A percentile compares a stretch with the other conserved stretches of the same genome.
phyloP scores from a whole-genome alignment of 2,329 filamentous ascomycete species.

The Boeremia exigua region DNA sequence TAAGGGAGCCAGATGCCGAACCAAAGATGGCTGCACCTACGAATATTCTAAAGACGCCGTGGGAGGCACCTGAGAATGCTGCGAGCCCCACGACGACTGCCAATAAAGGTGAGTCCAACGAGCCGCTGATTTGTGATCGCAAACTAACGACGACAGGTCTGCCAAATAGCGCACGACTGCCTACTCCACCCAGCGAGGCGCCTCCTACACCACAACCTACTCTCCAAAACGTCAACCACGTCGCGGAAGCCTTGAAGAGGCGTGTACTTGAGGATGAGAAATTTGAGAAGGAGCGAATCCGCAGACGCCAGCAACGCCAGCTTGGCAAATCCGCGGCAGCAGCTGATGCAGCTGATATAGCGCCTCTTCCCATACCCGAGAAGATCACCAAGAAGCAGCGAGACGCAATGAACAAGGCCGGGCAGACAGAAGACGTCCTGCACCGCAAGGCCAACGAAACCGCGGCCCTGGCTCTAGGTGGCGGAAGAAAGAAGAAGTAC shows the following conservation, averaged over 20 bases:
- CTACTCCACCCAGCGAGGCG: slow-evolving; percentile 56
- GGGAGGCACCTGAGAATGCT: slow-evolving; percentile 57
- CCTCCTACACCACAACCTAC: slow-evolving; percentile 58
- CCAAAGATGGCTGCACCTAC: slow-evolving; percentile 47
- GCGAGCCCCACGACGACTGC: slow-evolving; percentile 60
- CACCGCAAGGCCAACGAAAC: slow-evolving; percentile 88
- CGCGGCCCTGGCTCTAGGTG: slow-evolving; percentile 75
- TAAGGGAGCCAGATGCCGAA: slow-evolving; percentile 53
- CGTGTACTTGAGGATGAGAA: slow-evolving; percentile 63
- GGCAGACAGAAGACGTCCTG: slow-evolving; percentile 76
- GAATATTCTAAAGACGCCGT: slow-evolving; percentile 48
- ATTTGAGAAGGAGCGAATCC: slow-evolving; percentile 69
- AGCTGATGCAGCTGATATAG: slow-evolving; percentile 31
- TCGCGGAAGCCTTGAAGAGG: slow-evolving; percentile 58
- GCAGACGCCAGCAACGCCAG: slow-evolving; percentile 52
- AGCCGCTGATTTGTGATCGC: background rate
- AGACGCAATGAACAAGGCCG: slow-evolving; percentile 74
- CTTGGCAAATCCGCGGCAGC: slow-evolving; percentile 35
- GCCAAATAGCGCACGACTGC: slow-evolving; percentile 49
- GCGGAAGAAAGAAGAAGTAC: slow-evolving; percentile 68
- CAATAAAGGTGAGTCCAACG: slow-evolving; percentile 34
- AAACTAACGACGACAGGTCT: slow-evolving; percentile 33
- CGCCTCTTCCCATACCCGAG: slow-evolving; percentile 37
- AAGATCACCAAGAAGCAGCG: slow-evolving; percentile 86
- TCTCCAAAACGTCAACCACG: slow-evolving; percentile 61